phyloP scores from a whole-genome alignment of 2,329 filamentous ascomycete genomes.

The Trichoderma pleuroti region DNA sequence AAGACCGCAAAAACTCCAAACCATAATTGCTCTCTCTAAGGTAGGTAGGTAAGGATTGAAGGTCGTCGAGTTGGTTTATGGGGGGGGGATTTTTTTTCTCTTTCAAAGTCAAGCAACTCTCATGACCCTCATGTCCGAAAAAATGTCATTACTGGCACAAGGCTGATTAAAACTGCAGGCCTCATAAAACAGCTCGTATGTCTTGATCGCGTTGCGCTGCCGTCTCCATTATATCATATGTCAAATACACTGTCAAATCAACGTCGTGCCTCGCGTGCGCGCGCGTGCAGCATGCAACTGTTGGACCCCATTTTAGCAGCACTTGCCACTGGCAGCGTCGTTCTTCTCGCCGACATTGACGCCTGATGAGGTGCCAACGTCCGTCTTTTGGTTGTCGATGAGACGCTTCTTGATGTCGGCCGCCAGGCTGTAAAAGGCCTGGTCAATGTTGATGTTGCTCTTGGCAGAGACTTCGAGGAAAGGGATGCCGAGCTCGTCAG shows the following conservation, averaged over 20 bases:
- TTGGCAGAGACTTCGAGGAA: slow-evolving; percentile 99
- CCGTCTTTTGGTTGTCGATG: slow-evolving; percentile 83
- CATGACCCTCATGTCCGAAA: slow-evolving; percentile 19
- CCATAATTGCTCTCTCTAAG: slow-evolving; percentile 40
- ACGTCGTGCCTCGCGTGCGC: background rate
- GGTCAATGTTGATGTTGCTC: slow-evolving; percentile 99
- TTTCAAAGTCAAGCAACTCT: slow-evolving; percentile 1
- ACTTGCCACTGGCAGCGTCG: slow-evolving; percentile 62
- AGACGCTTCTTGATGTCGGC: slow-evolving; percentile 98
- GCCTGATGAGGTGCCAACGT: slow-evolving; percentile 55
- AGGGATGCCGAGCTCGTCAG: slow-evolving; percentile 92
- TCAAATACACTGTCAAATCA: slow-evolving; percentile 12
- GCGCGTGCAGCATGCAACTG: background rate
- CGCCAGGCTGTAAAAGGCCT: slow-evolving; percentile 94
- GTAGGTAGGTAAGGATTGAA: slow-evolving; percentile 21
- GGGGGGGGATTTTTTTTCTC: background rate
- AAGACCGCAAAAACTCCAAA: slow-evolving; percentile 46
- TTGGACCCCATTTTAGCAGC: slow-evolving; percentile 58
- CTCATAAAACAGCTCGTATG: slow-evolving; percentile 10
- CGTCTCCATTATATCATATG: slow-evolving; percentile 18
- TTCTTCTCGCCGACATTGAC: slow-evolving; percentile 68
- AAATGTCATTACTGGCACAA: slow-evolving; percentile 17
- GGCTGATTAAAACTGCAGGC: slow-evolving; percentile 1
- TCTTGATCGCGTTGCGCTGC: slow-evolving; percentile 19
- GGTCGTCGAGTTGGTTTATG: slow-evolving; percentile 18